These are phyloP conservation scores for Pistacia integerrima DNA, from an alignment of 345 rosid genomes.

Conservation along the genomic window DNA sequence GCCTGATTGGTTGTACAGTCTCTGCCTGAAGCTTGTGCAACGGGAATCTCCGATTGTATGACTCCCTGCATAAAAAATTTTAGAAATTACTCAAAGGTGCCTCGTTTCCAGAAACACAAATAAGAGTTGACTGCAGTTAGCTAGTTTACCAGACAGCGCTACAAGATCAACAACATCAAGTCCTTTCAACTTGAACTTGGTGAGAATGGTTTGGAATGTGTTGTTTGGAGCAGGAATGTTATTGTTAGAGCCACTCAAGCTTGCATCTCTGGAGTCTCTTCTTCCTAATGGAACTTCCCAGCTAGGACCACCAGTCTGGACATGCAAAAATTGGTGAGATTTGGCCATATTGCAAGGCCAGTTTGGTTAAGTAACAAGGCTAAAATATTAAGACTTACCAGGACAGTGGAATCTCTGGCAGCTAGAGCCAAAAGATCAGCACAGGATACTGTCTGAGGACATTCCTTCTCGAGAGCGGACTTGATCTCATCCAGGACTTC, in stretches of 20 bases:
- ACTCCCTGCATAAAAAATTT: constrained; percentile 55
- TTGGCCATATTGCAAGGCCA: neutral
- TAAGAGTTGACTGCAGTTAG: neutral
- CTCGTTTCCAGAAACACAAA: neutral
- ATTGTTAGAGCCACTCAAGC: constrained; percentile 79
- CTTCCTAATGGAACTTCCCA: constrained; percentile 92
- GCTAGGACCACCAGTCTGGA: constrained; percentile 81
- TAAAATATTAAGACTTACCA: constrained; percentile 43
- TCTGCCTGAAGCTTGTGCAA: constrained; percentile 91
- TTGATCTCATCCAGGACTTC: constrained; percentile 83
- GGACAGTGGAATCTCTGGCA: constrained; percentile 91
- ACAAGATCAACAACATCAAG: constrained; percentile 79
- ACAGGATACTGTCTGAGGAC: constrained; percentile 82
- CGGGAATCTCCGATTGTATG: constrained; percentile 88
- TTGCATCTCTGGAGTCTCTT: constrained; percentile 71
- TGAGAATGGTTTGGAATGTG: constrained; percentile 67
- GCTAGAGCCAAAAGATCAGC: constrained; percentile 79
- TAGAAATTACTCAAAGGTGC: neutral
- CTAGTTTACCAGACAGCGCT: constrained; percentile 72
- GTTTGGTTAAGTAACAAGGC: neutral
- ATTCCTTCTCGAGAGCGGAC: constrained; percentile 68
- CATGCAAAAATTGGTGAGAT: constrained; percentile 6
- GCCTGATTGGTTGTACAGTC: constrained; percentile 83
- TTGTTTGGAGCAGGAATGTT: constrained; percentile 75
- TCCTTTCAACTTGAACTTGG: constrained; percentile 63